Evolutionary conservation across 2,329 filamentous ascomycete genomes (phyloP).

Genomic region (Fusarium begoniae): DNA sequence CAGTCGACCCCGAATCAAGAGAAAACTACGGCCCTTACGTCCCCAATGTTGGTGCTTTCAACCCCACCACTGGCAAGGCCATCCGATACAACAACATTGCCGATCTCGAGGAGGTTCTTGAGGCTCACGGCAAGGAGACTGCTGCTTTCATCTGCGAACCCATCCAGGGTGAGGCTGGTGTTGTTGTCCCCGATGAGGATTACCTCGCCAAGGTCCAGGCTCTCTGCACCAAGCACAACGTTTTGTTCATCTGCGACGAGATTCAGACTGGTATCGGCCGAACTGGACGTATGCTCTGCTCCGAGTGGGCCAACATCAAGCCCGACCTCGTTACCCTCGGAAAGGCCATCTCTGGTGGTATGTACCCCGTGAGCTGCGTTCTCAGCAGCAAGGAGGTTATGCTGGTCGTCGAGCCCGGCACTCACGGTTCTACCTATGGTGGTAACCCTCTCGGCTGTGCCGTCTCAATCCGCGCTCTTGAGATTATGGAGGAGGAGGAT

Average conservation of each 20-base stretch:
- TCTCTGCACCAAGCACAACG: constrained; percentile 94
- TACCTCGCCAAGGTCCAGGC: constrained; percentile 84
- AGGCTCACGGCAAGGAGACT: constrained; percentile 31
- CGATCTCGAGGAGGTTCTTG: constrained; percentile 34
- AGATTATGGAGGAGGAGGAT: constrained; percentile 91
- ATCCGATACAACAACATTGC: constrained; percentile 36
- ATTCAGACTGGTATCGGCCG: constrained; percentile 98
- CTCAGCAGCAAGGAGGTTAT: constrained; percentile 90
- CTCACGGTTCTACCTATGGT: constrained; percentile 97
- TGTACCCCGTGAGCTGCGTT: constrained; percentile 98
- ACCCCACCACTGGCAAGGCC: constrained; percentile 30
- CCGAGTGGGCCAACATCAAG: constrained; percentile 94
- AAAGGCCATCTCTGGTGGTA: constrained; percentile 97
- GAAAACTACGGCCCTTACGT: constrained; percentile 98
- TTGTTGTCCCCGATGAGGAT: constrained; percentile 83
- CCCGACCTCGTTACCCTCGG: constrained; percentile 94
- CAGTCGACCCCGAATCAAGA: constrained; percentile 92
- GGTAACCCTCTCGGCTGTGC: constrained; percentile 96
- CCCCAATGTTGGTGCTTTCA: constrained; percentile 80
- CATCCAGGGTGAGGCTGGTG: constrained; percentile 87
- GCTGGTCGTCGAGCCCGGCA: constrained; percentile 95
- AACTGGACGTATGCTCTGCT: constrained; percentile 92
- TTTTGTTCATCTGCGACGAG: constrained; percentile 96
- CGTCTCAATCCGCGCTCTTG: constrained; percentile 92
- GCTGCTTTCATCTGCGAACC: constrained; percentile 36